Conservation (phyloP, 441 rosid genomes). For the Iberis amara region DNA sequence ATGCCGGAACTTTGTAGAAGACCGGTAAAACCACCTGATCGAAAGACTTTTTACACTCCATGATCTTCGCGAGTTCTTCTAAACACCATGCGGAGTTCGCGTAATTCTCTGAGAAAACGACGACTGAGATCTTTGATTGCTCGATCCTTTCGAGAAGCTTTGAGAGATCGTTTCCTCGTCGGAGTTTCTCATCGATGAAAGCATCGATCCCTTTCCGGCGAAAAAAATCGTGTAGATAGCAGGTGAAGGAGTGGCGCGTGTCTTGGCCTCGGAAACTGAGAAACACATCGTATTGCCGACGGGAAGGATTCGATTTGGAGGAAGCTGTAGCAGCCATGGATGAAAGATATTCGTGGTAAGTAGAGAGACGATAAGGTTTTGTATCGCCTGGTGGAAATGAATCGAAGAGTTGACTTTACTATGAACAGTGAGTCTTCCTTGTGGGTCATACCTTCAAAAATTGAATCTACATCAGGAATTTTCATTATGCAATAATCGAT, state of each 20-base stretch:
- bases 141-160: constrained; percentile 6
- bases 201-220: not conserved
- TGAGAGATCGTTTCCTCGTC: not conserved
- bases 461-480: not conserved
- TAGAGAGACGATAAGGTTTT: not conserved
- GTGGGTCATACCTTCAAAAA: not conserved
- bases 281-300: not conserved
- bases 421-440: not conserved
- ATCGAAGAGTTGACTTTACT: not conserved
- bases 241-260: not conserved
- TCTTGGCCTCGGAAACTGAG: not conserved
- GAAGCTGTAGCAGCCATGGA: not conserved
- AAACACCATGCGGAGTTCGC: constrained; percentile 27
- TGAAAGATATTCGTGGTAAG: not conserved
- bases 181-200: not conserved
- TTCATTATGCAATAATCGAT: not conserved
- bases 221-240: not conserved
- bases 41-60: not conserved
- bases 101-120: constrained; percentile 23
- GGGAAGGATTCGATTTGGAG: not conserved
- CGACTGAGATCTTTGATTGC: constrained; percentile 16
- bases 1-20: constrained; percentile 3
- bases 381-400: not conserved
- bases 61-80: constrained; percentile 19
- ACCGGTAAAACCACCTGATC: constrained; percentile 13